Evolutionary conservation across 2,329 filamentous ascomycete species (phyloP).

Genomic region (Sporothrix pseudoabietina): DNA sequence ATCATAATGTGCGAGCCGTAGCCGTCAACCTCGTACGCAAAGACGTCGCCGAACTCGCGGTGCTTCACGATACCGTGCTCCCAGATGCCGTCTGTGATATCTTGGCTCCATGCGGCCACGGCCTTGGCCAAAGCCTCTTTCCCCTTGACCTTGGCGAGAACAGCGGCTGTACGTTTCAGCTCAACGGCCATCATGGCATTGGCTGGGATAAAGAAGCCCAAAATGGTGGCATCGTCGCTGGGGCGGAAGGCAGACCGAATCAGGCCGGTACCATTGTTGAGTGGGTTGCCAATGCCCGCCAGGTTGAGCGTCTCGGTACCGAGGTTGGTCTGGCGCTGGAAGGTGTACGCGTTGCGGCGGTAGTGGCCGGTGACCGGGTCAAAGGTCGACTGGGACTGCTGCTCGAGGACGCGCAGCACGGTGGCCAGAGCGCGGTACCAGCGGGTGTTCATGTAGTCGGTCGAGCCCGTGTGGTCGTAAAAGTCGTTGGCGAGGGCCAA

Average conservation of each 20-base stretch:
- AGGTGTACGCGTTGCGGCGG: constrained; percentile 78
- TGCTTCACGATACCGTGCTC: constrained; percentile 80
- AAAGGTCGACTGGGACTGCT: constrained; percentile 83
- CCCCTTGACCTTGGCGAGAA: constrained; percentile 59
- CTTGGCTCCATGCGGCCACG: constrained; percentile 60
- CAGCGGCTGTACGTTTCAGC: constrained; percentile 69
- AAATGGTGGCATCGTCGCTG: constrained; percentile 90
- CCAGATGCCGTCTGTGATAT: constrained; percentile 76
- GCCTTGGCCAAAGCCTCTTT: constrained; percentile 49
- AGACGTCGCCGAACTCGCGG: constrained; percentile 74
- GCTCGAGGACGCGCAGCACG: constrained; percentile 70
- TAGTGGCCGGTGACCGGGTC: constrained; percentile 65
- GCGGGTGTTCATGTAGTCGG: constrained; percentile 73
- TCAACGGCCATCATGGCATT: constrained; percentile 97
- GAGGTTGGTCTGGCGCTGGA: constrained; percentile 74
- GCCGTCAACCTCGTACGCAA: constrained; percentile 86
- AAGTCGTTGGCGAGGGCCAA: constrained; percentile 85
- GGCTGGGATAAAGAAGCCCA: constrained; percentile 91
- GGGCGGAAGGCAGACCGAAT: constrained; percentile 91
- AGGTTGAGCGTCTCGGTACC: constrained; percentile 91
- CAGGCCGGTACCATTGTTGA: constrained; percentile 80
- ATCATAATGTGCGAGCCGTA: constrained; percentile 81
- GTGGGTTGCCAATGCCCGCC: constrained; percentile 82
- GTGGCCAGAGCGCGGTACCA: constrained; percentile 80
- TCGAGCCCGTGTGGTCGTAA: constrained; percentile 70